A percentile compares a stretch with the other conserved stretches of the same genome.
Evolutionary conservation across 495 filamentous ascomycete species (phyloP).

Genomic region (Penicillium macrosclerotiorum): DNA sequence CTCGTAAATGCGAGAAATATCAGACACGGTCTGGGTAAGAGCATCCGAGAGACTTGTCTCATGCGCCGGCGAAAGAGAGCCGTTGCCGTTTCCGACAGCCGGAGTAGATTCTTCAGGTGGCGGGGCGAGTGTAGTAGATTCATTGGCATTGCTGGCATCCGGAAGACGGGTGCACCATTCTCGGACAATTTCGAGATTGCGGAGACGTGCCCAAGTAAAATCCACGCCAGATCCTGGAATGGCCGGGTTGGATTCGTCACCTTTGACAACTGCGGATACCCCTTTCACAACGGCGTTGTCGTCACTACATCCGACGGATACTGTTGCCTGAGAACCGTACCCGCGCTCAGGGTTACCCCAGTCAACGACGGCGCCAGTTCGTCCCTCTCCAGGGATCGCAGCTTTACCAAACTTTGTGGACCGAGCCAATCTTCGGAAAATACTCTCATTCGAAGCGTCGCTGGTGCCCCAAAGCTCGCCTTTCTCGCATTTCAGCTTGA

Average conservation of each 20-base stretch:
- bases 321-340: conserved; percentile 66
- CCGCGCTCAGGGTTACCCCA: conserved; percentile 79
- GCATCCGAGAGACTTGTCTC: conserved; percentile 35
- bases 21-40: conserved; percentile 48
- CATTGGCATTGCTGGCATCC: conserved; percentile 46
- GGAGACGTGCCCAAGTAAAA: conserved; percentile 85
- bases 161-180: conserved; percentile 75
- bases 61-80: conserved; percentile 1
- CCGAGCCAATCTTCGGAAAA: conserved; percentile 79
- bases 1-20: conserved; percentile 70
- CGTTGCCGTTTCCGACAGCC: conserved; percentile 6
- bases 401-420: conserved; percentile 51
- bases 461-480: conserved; percentile 78
- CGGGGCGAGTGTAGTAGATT: conserved; percentile 44
- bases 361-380: conserved; percentile 80
- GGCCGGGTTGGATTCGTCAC: conserved; percentile 58
- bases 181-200: conserved; percentile 75
- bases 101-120: conserved; percentile 25
- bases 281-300: conserved; percentile 75
- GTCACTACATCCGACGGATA: conserved; percentile 67
- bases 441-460: conserved; percentile 72
- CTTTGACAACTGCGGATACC: conserved; percentile 64
- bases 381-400: conserved; percentile 45
- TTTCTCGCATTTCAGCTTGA: conserved; percentile 93
- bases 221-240: conserved; percentile 73